These are phyloP conservation scores for Naganishia friedmannii DNA, from an alignment of 768 basidiomycete genomes.

Conservation along the genomic window DNA sequence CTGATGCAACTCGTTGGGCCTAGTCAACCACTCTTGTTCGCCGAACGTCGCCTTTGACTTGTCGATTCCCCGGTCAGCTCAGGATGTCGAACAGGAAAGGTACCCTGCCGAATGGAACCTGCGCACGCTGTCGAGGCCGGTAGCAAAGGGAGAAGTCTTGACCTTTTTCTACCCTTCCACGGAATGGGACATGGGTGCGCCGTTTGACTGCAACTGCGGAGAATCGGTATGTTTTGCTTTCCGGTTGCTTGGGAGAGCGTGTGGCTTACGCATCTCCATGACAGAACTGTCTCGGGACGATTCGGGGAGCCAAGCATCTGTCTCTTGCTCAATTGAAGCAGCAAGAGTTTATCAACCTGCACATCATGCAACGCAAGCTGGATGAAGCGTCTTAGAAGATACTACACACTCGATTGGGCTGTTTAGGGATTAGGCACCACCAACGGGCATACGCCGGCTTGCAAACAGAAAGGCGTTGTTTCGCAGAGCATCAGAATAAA, in stretches of 20 bases:
- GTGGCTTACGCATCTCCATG: neutral
- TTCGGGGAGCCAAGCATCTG: slow-evolving; percentile 58
- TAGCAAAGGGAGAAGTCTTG: slow-evolving; percentile 53
- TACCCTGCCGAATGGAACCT: slow-evolving; percentile 56
- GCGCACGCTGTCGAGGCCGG: slow-evolving; percentile 53
- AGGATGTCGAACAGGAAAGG: neutral
- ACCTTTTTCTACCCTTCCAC: slow-evolving; percentile 68
- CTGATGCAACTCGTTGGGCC: neutral
- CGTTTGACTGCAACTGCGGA: slow-evolving; percentile 61
- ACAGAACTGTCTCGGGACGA: slow-evolving; percentile 57
- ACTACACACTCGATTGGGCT: neutral
- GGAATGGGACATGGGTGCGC: slow-evolving; percentile 68
- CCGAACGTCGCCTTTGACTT: slow-evolving; percentile 63
- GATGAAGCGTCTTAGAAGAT: slow-evolving; percentile 5
- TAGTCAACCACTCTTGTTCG: slow-evolving; percentile 66
- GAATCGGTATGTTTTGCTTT: slow-evolving; percentile 49
- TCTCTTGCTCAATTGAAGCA: slow-evolving; percentile 52
- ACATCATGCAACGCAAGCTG: slow-evolving; percentile 49
- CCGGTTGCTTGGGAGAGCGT: neutral
- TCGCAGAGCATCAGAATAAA: too few relatives aligned
- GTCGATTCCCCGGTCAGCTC: slow-evolving; percentile 34
- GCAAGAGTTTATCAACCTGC: slow-evolving; percentile 55
- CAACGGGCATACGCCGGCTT: too few relatives aligned
- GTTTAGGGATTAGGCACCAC: too few relatives aligned
- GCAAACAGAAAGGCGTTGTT: too few relatives aligned